These are phyloP conservation scores for Catenaria anguillulae DNA, from an alignment of 371 early-diverging fungal genomes.

Conservation along the genomic window DNA sequence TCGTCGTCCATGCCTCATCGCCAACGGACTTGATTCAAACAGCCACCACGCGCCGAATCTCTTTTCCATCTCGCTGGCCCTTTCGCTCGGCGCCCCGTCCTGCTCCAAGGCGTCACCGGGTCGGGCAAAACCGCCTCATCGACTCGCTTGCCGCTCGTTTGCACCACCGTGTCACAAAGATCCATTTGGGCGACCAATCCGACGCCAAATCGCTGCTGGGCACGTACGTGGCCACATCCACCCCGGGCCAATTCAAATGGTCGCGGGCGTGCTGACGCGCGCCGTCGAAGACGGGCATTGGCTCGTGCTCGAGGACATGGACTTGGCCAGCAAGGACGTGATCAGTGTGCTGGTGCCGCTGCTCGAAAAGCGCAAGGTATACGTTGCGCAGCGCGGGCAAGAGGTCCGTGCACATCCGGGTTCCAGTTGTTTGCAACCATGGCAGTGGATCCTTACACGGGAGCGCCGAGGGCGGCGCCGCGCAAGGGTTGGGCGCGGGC, in stretches of 20 bases:
- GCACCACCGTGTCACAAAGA: slow-evolving; percentile 65
- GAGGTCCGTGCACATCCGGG: slow-evolving; percentile 68
- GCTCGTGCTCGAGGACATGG: slow-evolving; percentile 98
- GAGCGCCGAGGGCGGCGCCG: slow-evolving; percentile 17
- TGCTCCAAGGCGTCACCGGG: slow-evolving; percentile 87
- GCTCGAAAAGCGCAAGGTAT: slow-evolving; percentile 82
- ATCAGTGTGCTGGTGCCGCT: slow-evolving; percentile 87
- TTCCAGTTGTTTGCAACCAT: slow-evolving; percentile 95
- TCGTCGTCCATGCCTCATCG: too few species aligned
- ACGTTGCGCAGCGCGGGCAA: slow-evolving; percentile 81
- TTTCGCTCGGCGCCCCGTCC: slow-evolving; percentile 73
- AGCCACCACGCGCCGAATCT: slow-evolving; percentile 55
- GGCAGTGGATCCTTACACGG: slow-evolving; percentile 37
- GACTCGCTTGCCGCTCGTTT: too few species aligned
- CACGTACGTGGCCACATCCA: slow-evolving; percentile 84
- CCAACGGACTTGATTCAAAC: slow-evolving; percentile 65
- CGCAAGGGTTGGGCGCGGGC: slow-evolving; percentile 46
- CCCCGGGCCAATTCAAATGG: slow-evolving; percentile 88
- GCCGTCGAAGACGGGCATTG: slow-evolving; percentile 93
- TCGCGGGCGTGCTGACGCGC: slow-evolving; percentile 90
- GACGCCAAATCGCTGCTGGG: slow-evolving; percentile 95
- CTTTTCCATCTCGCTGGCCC: slow-evolving; percentile 59
- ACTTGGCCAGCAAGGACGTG: slow-evolving; percentile 95
- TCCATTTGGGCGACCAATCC: slow-evolving; percentile 97
- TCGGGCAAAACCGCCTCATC: slow-evolving; percentile 96